Evolutionary conservation across 176 grass and related monocot species (phyloP), one percentile per base, ranked within the genome.

Genomic region (Poa pratensis): DNA sequence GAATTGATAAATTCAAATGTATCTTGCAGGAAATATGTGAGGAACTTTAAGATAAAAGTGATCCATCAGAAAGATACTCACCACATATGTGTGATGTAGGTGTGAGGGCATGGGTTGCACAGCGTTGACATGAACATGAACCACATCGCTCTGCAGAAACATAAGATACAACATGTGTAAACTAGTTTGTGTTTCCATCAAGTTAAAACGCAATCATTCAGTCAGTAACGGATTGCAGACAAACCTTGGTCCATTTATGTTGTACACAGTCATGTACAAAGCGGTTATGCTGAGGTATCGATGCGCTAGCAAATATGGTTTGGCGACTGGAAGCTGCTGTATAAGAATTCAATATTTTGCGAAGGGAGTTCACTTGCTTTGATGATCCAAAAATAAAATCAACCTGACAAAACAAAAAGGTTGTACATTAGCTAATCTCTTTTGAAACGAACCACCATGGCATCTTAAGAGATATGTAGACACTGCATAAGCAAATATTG

Each of bases 201-300:
- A 85, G 61, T 67, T 62, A 74, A 86, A 84, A 78, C 2, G 9
- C 20, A 46, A 6, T 5, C 35, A n/a, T 88, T 90, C 54, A 72
- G 67, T 53, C 23, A 43, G 58, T 51, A 63, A 81, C 10, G 15
- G 17, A 67, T 67, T 30, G 68, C 27, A 76, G 57, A 23, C 72
- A 27, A 77, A 94, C 92, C 92, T 98, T 98, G 22, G 96, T 98
- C 96, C 93, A 98, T 73, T 98, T 98, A 57, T 98, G 89, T 16
- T 98, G 93, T 35, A 92, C 20, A 60, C 91, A 98, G 18, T 98
- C 91, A 50, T 94, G 81, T n/a, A 98, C 49, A 76, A 98, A 98
- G 58, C 91, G 88, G 61, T 96, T 96, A 86, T 98, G 96, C 76
- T 98, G 96, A 72, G 93, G 96, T 75, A 98, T 98, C 2, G 93